Evolutionary conservation across 1,284 basidiomycete genomes (phyloP).

Genomic region (Pascua guehoae): DNA sequence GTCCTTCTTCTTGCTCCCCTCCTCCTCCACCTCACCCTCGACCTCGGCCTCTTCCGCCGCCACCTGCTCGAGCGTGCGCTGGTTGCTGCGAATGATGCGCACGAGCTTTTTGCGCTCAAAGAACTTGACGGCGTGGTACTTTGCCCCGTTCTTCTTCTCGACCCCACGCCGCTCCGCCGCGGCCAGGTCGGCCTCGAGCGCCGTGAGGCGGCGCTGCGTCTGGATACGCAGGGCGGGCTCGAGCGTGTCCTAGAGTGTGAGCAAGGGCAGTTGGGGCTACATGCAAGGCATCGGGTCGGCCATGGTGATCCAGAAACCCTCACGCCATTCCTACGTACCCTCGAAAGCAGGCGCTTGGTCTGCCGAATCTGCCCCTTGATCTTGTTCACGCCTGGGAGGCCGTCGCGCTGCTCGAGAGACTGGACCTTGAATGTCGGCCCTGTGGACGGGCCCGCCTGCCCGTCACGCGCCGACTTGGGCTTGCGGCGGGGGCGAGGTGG

Average conservation of each 20-base stretch:
- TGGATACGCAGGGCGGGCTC: conserved; percentile 71
- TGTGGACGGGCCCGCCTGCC: neutral
- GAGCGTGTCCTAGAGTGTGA: conserved; percentile 60
- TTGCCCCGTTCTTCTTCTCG: conserved; percentile 66
- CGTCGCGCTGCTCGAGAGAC: conserved; percentile 30
- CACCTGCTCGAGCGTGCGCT: conserved; percentile 55
- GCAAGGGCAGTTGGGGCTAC: no score
- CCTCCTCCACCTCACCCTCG: conserved; percentile 20
- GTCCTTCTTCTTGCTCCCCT: conserved; percentile 19
- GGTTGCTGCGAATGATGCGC: conserved; percentile 63
- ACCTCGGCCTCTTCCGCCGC: conserved; percentile 43
- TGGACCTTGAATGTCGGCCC: conserved; percentile 12
- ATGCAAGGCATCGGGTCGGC: neutral
- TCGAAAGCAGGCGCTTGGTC: conserved; percentile 70
- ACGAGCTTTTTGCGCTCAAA: conserved; percentile 80
- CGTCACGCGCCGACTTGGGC: no score
- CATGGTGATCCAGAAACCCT: neutral
- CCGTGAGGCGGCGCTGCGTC: conserved; percentile 69
- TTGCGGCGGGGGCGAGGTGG: no score
- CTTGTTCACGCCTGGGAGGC: conserved; percentile 54
- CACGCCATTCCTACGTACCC: conserved; percentile 52
- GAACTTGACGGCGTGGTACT: conserved; percentile 84
- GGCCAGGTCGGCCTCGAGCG: conserved; percentile 69
- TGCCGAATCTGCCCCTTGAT: conserved; percentile 74
- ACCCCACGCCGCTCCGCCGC: conserved; percentile 59